Base-by-base conservation (phyloP, 2,329 filamentous ascomycete genomes). In the Exophiala viscosa region DNA sequence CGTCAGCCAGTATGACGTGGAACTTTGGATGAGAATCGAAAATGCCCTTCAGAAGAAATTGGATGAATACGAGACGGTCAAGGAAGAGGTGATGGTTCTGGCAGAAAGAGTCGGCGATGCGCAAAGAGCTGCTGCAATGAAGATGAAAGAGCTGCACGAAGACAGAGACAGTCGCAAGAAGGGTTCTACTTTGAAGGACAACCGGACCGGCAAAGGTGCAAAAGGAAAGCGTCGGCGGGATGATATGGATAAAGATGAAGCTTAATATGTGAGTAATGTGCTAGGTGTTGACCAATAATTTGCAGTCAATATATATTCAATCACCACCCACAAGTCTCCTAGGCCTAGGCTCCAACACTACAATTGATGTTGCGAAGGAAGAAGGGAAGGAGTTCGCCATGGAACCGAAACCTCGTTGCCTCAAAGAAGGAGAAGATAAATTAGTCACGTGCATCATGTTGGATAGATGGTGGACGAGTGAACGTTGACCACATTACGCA, bases 1-100 rank as follows among this genome's bases (percentile, higher is more conserved):
- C 3, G 85, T 93, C 4, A 95, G 88, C 0, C 90, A 96, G 69
- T 95, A 95, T 62, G 90, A 95, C 64, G 74, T 91, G 1, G 88
- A 91, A 67, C 79, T 93, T 33, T 95, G 83, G 71, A 73, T 86
- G 64, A 77, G 90, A 15, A 95, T 95, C 45, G 91, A 96, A 70
- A 82, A 83, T 5, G 88, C 90, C 0, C 74, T 96, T 10, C 88
- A 88, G 5, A 87, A 86, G 73, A 84, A 91, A 72, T 74, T 93
- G 50, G 71, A 77, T 0, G 83, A 87, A 67, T 87, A 87, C 65
- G 74, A 80, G 6, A 77, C 82, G 0, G 82, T 85, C 48, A 88
- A 89, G 72, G 88, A 92, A 28, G 89, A 95, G 66, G 88, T 91
- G 2, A 87, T 93, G 82, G 79, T 91, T 0, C 86, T 95, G 71